Conservation (phyloP, 305 asterid genomes). For the Fraxinus nigra region DNA sequence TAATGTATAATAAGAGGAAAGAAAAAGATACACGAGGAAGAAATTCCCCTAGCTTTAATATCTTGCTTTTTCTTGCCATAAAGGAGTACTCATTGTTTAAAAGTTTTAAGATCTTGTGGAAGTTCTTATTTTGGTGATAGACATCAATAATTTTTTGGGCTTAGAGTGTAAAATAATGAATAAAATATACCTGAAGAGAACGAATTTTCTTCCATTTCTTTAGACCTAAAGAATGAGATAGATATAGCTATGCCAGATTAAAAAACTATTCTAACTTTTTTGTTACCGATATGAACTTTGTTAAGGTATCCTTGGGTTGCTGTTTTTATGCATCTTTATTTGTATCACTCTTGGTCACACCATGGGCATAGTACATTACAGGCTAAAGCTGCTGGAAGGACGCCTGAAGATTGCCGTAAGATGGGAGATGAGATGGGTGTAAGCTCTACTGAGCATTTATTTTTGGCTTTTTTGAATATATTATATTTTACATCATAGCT, state of each 20-base stretch:
- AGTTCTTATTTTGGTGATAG: neutral
- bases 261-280: constrained; percentile 1
- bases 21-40: constrained; percentile 2
- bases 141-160: neutral
- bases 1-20: neutral
- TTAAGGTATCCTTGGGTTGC: neutral
- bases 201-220: constrained; percentile 6
- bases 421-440: constrained; percentile 76
- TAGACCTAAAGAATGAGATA: neutral
- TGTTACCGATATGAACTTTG: constrained; percentile 2
- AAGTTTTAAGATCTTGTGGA: constrained; percentile 20
- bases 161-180: neutral
- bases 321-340: constrained; percentile 14
- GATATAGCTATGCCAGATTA: neutral
- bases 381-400: constrained; percentile 93
- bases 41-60: constrained; percentile 11
- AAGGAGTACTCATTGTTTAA: constrained; percentile 9
- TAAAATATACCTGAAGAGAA: constrained; percentile 1
- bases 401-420: constrained; percentile 61
- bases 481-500: constrained; percentile 10
- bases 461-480: constrained; percentile 8
- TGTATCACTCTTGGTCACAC: constrained; percentile 14
- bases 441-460: constrained; percentile 28
- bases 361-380: constrained; percentile 27
- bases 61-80: neutral